Evolutionary conservation across 2,329 filamentous ascomycete genomes (phyloP), one percentile per base, ranked within the genome.

Genomic region (Penicillium polonicum): DNA sequence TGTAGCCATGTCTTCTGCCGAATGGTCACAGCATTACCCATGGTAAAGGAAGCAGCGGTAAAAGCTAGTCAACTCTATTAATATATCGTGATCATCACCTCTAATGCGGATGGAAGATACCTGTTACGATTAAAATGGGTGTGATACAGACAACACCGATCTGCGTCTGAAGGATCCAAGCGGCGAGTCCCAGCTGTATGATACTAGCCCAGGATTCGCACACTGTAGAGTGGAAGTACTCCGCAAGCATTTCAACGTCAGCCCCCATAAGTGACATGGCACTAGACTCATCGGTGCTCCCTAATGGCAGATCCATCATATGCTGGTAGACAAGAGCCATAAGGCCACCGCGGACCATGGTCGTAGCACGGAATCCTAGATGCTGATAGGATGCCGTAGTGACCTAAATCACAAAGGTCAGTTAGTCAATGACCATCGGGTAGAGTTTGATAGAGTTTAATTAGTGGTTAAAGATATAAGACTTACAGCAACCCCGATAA

Each of bases 1-100:
- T 71, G 66, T 41, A 79, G 72, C 78, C 79, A 80, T 7, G 57
- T 55, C 27, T 69, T 70, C 39, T 78, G 76, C 10, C 61, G 31
- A 31, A 31, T 19, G n/a, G 61, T 60, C 12, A 68, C 54, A n/a
- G 57, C 45, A 59, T 61, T 55, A 1, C 63, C 61, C 57, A 64
- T 61, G 17, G 52, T 49, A 52, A 61, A 61, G 0, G 60, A 52
- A 23, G 54, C 6, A 7, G 6, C 55, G 2, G 45, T 58, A 33
- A 59, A 60, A 15, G 38, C 52, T 57, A 45, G 29, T 4, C 29
- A 31, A 29, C 1, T 12, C 10, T 31, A 5, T 31, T 31, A 31
- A 31, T 31, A 31, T 31, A 31, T 31, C 13, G 29, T 12, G 10
- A 31, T 1, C 29, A 31, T 31, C 29, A 31, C 29, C 10, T 29